phyloP scores from a whole-genome alignment of 2,329 filamentous ascomycete species.

The Dichotomopilus funicola region DNA sequence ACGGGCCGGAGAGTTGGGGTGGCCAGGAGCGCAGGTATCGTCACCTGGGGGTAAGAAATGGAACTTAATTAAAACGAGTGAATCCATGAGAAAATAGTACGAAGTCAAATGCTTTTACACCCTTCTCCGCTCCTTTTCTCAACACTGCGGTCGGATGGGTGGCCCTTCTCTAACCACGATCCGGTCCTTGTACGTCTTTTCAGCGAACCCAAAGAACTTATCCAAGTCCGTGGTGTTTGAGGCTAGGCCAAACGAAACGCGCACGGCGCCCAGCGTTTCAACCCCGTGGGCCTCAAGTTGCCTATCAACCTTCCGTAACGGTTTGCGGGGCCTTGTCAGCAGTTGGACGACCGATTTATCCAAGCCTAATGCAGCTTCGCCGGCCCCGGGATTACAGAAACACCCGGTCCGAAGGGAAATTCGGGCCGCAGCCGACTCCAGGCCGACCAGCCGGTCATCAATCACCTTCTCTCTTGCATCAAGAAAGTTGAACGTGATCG shows the following conservation, averaged over 20 bases:
- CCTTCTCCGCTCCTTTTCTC: neutral
- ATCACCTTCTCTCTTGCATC: conserved; percentile 29
- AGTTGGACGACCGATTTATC: conserved; percentile 15
- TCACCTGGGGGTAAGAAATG: too few relatives aligned
- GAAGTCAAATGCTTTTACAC: too few relatives aligned
- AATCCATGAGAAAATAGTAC: too few relatives aligned
- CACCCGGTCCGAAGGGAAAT: conserved; percentile 38
- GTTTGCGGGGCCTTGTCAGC: conserved; percentile 1
- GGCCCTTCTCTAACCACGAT: neutral
- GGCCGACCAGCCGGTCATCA: conserved; percentile 33
- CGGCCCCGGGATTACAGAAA: conserved; percentile 38
- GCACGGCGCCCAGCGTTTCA: conserved; percentile 29
- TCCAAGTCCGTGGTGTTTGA: conserved; percentile 32
- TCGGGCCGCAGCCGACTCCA: conserved; percentile 26
- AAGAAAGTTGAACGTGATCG: conserved; percentile 35
- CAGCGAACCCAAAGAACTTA: conserved; percentile 30
- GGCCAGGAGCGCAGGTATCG: too few relatives aligned
- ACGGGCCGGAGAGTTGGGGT: too few relatives aligned
- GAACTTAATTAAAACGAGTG: too few relatives aligned
- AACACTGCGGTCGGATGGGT: conserved; percentile 1
- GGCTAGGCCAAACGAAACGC: conserved; percentile 35
- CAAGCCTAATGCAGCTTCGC: conserved; percentile 32
- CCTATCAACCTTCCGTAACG: conserved; percentile 20
- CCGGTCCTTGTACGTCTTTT: conserved; percentile 30
- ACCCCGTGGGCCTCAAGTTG: conserved; percentile 19